Evolutionary conservation across 352 stramenopile genomes (phyloP), one percentile per base, ranked within the genome.

Genomic region (Phytophthora aleatoria): DNA sequence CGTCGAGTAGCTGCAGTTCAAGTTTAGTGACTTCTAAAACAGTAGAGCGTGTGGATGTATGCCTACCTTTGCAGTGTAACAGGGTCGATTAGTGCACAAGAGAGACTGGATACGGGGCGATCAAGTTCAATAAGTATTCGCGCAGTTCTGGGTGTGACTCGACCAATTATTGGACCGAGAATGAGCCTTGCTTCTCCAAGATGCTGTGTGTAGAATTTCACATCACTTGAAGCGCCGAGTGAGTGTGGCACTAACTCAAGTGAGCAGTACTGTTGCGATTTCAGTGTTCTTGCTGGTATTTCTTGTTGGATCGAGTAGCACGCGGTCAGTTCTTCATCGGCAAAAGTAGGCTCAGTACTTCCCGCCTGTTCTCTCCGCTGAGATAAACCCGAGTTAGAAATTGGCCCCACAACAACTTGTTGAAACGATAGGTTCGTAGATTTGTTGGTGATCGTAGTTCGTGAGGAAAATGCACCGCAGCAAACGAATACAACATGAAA

Each of bases 91-190:
- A 89, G 55, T 2, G 77, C 61, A 24, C 83, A 91, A 27, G 58
- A 30, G 2, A 76, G 68, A 31, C 71, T 82, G 0, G 63, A 20
- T 7, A 76, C 79, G 3, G 58, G 24, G 1, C 76, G 77, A 48
- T 91, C 83, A 16, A 91, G 50, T 39, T 91, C 85, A 35, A 93
- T 52, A 2, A 93, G 69, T 28, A 93, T 81, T 16, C 85, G 69
- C 1, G 74, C 74, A 24, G 82, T 76, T 11, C 68, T 62, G 6
- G 77, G 68, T n/a, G 79, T 87, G 12, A 91, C 71, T 13, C 75
- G 71, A 26, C 85, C 83, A 27, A 93, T 57, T n/a, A 93, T 63
- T 9, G 85, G 85, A 3, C 85, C 85, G 7, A 91, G 27, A 26
- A 91, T 30, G 1, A 93, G 42, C 1, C 62, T 71, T 6, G 85